A percentile compares a stretch with the other conserved stretches of the same genome.
These are phyloP conservation scores for Pseudogymnoascus sp. DNA, from an alignment of 2,329 filamentous ascomycete genomes.

Conservation along the genomic window DNA sequence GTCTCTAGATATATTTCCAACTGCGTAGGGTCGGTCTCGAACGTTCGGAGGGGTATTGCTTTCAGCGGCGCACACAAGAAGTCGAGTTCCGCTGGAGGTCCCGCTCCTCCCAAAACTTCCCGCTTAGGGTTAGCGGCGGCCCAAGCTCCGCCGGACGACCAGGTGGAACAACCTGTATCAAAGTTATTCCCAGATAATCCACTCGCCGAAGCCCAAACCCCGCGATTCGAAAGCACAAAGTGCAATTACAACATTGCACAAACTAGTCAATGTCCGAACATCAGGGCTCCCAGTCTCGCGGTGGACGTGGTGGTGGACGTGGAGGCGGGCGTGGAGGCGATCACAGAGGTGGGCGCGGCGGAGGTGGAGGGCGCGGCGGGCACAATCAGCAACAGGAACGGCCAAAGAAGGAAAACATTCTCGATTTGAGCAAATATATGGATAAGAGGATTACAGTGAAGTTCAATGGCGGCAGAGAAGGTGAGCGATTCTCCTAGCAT, in stretches of 20 bases:
- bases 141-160: constrained; percentile 4
- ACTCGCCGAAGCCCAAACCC: constrained; percentile 2
- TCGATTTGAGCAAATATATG: constrained; percentile 93
- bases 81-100: constrained; percentile 1
- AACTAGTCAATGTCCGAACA: constrained; percentile 5
- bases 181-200: constrained; percentile 1
- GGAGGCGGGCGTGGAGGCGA: constrained; percentile 24
- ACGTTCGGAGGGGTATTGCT: neutral
- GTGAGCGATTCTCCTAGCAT: constrained; percentile 38
- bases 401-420: constrained; percentile 97
- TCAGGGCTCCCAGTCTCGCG: constrained; percentile 22
- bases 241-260: constrained; percentile 8
- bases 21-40: neutral
- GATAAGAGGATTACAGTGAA: constrained; percentile 94
- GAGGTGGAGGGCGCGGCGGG: constrained; percentile 40
- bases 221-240: constrained; percentile 6
- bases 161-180: constrained; percentile 3
- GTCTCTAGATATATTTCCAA: neutral
- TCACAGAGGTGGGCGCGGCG: constrained; percentile 37
- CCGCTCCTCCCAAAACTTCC: constrained; percentile 7
- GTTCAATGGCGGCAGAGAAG: constrained; percentile 90
- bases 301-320: constrained; percentile 30
- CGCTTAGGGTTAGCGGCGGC: constrained; percentile 6
- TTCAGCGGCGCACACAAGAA: neutral
- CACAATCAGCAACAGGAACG: constrained; percentile 51